phyloP scores from a whole-genome alignment of 2,329 filamentous ascomycete species.

The Coleophoma crateriformis region DNA sequence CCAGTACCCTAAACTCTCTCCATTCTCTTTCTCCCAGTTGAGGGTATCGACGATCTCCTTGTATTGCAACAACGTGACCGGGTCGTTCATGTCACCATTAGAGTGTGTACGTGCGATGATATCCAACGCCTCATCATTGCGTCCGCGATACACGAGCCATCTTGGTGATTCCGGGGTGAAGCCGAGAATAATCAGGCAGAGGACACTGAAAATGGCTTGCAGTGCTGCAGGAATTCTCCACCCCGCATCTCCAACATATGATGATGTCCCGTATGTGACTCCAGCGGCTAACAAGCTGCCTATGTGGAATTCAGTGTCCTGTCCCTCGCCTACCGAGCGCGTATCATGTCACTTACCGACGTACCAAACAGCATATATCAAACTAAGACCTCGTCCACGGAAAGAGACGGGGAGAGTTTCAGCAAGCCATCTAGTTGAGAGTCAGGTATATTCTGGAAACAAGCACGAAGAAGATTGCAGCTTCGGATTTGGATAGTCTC shows the following conservation, averaged over 20 bases:
- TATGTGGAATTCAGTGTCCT: not conserved
- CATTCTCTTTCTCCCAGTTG: not conserved
- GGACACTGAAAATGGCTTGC: not conserved
- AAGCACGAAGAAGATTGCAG: no score
- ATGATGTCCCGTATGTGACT: not conserved
- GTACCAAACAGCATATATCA: not conserved
- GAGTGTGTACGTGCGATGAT: slow-evolving; percentile 48
- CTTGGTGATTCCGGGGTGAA: slow-evolving; percentile 32
- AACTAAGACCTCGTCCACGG: not conserved
- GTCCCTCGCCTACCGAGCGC: not conserved
- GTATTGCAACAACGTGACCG: slow-evolving; percentile 4
- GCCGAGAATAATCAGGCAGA: slow-evolving; percentile 21
- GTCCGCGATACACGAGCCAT: slow-evolving; percentile 33
- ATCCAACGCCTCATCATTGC: slow-evolving; percentile 33
- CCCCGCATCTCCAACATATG: not conserved
- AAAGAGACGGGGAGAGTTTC: not conserved
- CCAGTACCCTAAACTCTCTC: not conserved
- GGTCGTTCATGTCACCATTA: slow-evolving; percentile 40
- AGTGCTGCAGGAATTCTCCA: not conserved
- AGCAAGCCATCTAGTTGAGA: not conserved
- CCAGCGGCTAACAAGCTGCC: not conserved
- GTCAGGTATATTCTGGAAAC: not conserved
- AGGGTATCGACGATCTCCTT: slow-evolving; percentile 1
- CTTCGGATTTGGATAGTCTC: no score
- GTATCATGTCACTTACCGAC: not conserved